phyloP scores from a whole-genome alignment of 306 rosid genomes.

The Delonix regia region DNA sequence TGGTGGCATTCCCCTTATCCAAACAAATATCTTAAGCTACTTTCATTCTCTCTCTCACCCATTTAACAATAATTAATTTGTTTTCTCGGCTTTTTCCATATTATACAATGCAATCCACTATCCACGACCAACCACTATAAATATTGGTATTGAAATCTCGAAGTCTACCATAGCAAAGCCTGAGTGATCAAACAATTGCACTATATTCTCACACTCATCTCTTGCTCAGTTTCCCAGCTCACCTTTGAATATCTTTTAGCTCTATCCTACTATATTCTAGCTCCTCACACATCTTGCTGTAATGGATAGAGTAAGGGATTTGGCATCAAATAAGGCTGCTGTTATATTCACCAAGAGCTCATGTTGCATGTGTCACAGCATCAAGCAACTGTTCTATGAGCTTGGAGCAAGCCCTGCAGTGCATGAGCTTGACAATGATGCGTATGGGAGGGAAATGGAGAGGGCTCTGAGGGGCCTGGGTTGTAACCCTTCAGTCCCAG shows the following conservation, averaged over 20 bases:
- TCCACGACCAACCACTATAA: slow-evolving; percentile 65
- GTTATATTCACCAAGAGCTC: slow-evolving; percentile 95
- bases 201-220: slow-evolving; percentile 26
- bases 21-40: slow-evolving; percentile 75
- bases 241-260: not conserved
- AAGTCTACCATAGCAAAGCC: slow-evolving; percentile 61
- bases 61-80: slow-evolving; percentile 36
- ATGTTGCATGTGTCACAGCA: slow-evolving; percentile 96
- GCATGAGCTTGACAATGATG: slow-evolving; percentile 82
- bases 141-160: slow-evolving; percentile 57
- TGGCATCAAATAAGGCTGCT: slow-evolving; percentile 94
- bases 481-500: slow-evolving; percentile 95
- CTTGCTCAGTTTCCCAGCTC: not conserved
- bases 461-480: slow-evolving; percentile 79
- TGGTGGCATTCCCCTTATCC: slow-evolving; percentile 78
- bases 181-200: slow-evolving; percentile 27
- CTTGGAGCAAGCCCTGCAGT: slow-evolving; percentile 96
- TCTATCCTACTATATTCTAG: no score
- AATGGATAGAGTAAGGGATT: slow-evolving; percentile 82
- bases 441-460: slow-evolving; percentile 88
- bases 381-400: slow-evolving; percentile 80
- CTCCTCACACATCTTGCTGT: not conserved
- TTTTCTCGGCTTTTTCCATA: slow-evolving; percentile 28
- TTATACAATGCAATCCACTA: slow-evolving; percentile 48
- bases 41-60: slow-evolving; percentile 44